phyloP scores from a whole-genome alignment of 140 eudicot species.

The Ambrosia hybrid region DNA sequence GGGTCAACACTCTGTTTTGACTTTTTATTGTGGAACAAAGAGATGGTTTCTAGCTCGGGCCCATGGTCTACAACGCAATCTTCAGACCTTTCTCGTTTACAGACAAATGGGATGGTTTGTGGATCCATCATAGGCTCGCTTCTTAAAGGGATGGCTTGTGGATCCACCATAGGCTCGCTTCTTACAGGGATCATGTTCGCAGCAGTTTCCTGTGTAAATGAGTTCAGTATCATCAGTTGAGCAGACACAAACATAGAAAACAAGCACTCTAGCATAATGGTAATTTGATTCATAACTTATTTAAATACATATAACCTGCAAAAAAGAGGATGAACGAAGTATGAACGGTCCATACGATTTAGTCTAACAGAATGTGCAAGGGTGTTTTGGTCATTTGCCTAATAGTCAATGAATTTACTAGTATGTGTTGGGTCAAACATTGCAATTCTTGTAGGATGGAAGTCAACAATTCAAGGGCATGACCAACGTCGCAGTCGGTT shows the following conservation, averaged over 20 bases:
- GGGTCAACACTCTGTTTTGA: slow-evolving; percentile 52
- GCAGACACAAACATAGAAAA: slow-evolving; percentile 8
- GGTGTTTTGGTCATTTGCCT: slow-evolving; percentile 15
- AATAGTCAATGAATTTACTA: neutral
- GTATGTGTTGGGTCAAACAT: neutral
- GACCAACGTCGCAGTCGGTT: neutral
- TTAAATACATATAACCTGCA: neutral
- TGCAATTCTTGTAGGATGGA: slow-evolving; percentile 10
- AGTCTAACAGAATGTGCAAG: neutral
- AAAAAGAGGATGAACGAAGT: neutral
- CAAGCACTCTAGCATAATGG: neutral
- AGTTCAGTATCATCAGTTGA: slow-evolving; percentile 4
- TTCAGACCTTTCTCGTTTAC: slow-evolving; percentile 75
- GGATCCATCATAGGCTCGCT: slow-evolving; percentile 34
- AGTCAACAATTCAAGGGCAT: slow-evolving; percentile 1
- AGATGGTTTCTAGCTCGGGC: slow-evolving; percentile 52
- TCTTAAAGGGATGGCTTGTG: slow-evolving; percentile 36
- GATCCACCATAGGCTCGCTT: slow-evolving; percentile 32
- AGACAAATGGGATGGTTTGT: slow-evolving; percentile 48
- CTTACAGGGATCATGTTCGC: slow-evolving; percentile 32
- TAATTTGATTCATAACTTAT: neutral
- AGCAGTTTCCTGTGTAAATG: slow-evolving; percentile 46
- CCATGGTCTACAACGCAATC: slow-evolving; percentile 37
- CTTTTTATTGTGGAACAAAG: slow-evolving; percentile 49
- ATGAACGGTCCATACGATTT: neutral